Percentiles rank a stretch among this genome's conserved stretches.
Evolutionary conservation across 805 yeast genomes (phyloP).

Genomic region (Candida dajiaensis): DNA sequence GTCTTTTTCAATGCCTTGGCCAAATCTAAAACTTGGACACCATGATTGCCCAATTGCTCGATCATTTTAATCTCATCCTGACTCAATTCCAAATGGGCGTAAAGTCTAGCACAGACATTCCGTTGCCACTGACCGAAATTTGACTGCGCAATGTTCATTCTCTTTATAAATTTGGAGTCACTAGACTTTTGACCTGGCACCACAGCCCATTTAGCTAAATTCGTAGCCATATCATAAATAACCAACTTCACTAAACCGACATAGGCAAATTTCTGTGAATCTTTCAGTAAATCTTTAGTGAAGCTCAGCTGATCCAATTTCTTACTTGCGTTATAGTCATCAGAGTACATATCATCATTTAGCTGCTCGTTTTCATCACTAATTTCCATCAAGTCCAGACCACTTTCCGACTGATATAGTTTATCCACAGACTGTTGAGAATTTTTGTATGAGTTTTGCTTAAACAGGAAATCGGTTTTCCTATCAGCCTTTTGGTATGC

Average conservation of each 20-base stretch:
- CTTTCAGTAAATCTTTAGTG: conserved; percentile 76
- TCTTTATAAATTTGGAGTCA: conserved; percentile 43
- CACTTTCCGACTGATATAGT: not conserved
- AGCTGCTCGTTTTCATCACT: conserved; percentile 37
- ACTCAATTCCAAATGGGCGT: conserved; percentile 71
- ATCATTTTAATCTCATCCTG: conserved; percentile 84
- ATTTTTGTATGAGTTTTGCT: conserved; percentile 16
- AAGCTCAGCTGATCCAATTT: conserved; percentile 67
- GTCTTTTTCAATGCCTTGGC: conserved; percentile 52
- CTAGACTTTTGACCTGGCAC: conserved; percentile 40
- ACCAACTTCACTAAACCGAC: conserved; percentile 77
- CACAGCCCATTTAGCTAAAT: conserved; percentile 53
- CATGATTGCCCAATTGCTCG: conserved; percentile 78
- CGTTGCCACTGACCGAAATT: conserved; percentile 83
- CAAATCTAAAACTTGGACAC: conserved; percentile 69
- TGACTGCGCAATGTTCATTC: conserved; percentile 62
- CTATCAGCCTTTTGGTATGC: conserved; percentile 52
- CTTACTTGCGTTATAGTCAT: conserved; percentile 24
- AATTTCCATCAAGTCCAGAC: conserved; percentile 20
- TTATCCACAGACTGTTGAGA: not conserved
- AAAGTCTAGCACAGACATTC: conserved; percentile 61
- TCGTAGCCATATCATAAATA: conserved; percentile 74
- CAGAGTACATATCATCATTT: conserved; percentile 20
- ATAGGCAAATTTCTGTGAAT: conserved; percentile 85
- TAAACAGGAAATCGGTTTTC: conserved; percentile 51